These are phyloP conservation scores for Platanus orientalis DNA, from an alignment of 164 flowering plant genomes.

Conservation along the genomic window DNA sequence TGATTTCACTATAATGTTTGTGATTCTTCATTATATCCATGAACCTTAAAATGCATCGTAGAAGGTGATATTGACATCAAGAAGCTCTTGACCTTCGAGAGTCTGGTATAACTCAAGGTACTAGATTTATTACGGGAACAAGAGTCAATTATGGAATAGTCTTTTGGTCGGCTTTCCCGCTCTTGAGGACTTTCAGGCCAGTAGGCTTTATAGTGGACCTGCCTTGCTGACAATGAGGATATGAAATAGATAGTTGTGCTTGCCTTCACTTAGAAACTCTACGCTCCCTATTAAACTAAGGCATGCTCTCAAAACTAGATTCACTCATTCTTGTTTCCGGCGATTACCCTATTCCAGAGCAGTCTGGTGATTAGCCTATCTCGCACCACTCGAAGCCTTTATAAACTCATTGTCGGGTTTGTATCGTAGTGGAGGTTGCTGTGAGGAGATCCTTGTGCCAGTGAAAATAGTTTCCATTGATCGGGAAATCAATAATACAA, in stretches of 20 bases:
- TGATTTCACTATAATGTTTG: too few species aligned
- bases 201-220: constrained; percentile 5
- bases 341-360: too few species aligned
- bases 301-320: constrained; percentile 8
- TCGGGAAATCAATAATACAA: too few species aligned
- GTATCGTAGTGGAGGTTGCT: not conserved
- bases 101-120: not conserved
- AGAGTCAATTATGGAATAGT: constrained; percentile 5
- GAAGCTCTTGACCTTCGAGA: too few species aligned
- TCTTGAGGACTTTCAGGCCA: constrained; percentile 5
- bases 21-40: too few species aligned
- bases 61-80: too few species aligned
- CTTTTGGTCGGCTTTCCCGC: not conserved
- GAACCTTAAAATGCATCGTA: too few species aligned
- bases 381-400: constrained; percentile 1
- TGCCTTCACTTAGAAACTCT: constrained; percentile 12
- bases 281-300: too few species aligned
- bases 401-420: not conserved
- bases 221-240: too few species aligned
- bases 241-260: not conserved
- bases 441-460: not conserved
- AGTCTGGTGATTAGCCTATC: constrained; percentile 2
- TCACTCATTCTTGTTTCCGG: constrained; percentile 5
- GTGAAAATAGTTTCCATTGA: too few species aligned
- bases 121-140: constrained; percentile 1